phyloP scores from a whole-genome alignment of 2,329 filamentous ascomycete species.

The Hypoxylon sp. region DNA sequence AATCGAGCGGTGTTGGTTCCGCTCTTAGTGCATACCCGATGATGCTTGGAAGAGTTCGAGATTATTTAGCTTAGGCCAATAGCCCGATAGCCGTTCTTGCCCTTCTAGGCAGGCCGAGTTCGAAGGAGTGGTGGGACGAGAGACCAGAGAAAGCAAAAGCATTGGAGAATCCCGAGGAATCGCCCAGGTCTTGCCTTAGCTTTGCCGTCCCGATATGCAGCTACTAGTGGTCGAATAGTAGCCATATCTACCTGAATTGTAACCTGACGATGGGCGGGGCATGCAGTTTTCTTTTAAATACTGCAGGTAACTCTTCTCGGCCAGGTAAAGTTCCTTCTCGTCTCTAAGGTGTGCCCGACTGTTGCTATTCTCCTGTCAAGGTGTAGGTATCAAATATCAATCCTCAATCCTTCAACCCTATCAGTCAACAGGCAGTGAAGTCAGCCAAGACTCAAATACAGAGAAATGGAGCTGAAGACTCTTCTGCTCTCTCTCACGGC shows the following conservation, averaged over 20 bases:
- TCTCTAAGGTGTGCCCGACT: conserved; percentile 7
- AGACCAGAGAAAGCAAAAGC: neutral
- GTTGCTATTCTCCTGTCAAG: conserved; percentile 12
- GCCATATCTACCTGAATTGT: conserved; percentile 14
- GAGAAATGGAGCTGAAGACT: conserved; percentile 55
- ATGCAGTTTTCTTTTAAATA: conserved; percentile 23
- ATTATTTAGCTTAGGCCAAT: conserved; percentile 9
- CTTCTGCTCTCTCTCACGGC: conserved; percentile 57
- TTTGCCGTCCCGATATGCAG: conserved; percentile 28
- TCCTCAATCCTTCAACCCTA: conserved; percentile 5
- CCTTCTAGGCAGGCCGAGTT: conserved; percentile 35
- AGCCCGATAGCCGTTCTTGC: conserved; percentile 21
- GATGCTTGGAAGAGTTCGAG: neutral
- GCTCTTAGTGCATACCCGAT: conserved; percentile 22
- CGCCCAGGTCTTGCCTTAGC: conserved; percentile 8
- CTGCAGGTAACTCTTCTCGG: conserved; percentile 14
- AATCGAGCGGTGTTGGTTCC: conserved; percentile 27
- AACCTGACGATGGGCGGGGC: conserved; percentile 34
- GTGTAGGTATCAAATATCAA: too few species aligned
- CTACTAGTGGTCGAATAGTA: conserved; percentile 13
- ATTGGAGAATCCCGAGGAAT: conserved; percentile 8
- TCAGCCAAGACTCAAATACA: neutral
- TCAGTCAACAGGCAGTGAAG: neutral
- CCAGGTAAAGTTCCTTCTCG: conserved; percentile 8
- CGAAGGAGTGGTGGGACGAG: neutral